Evolutionary conservation across 2,329 filamentous ascomycete genomes (phyloP), one percentile per base, ranked within the genome.

Genomic region (Calonectria montana): DNA sequence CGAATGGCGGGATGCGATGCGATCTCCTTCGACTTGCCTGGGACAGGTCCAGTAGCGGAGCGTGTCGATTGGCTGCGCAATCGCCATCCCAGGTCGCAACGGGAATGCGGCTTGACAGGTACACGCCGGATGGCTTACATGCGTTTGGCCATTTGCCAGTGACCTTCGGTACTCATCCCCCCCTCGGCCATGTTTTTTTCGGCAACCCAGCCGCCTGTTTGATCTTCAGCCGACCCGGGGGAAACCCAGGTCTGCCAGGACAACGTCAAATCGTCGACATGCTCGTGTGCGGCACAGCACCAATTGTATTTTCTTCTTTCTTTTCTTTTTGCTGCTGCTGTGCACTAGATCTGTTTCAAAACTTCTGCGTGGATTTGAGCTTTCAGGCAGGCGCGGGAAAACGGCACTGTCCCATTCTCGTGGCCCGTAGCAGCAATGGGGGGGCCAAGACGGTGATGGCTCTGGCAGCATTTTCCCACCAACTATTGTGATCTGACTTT

Each of bases 51-150:
- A 47, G 65, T 43, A n/a, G 23, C 39, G 65, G 50, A 63, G 41
- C 6, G 61, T 10, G 35, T 65, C 53, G 45, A 75, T 74, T 79
- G 73, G 65, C 31, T 70, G 69, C 67, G 59, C 35, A 67, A 59
- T 47, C 37, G 50, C 66, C 48, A 62, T 67, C 62, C 74, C 18
- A 25, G 53, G n/a, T 48, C 45, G 62, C 61, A 45, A 53, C 69
- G 73, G 68, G 64, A 70, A 70, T 47, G 69, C 59, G 64, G 62
- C 71, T 74, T 68, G 57, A 68, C 70, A 65, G 73, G 65, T 64
- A 73, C 68, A 45, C 59, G 65, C 53, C 47, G 70, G 73, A 74
- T 71, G 67, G 50, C 73, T 78, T 76, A 70, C 63, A 73, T 59
- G 59, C 69, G 48, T 76, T 71, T 71, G 71, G 70, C 69, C 39